Base-by-base conservation (phyloP, 2,329 filamentous ascomycete genomes). In the Aspergillus hortae region DNA sequence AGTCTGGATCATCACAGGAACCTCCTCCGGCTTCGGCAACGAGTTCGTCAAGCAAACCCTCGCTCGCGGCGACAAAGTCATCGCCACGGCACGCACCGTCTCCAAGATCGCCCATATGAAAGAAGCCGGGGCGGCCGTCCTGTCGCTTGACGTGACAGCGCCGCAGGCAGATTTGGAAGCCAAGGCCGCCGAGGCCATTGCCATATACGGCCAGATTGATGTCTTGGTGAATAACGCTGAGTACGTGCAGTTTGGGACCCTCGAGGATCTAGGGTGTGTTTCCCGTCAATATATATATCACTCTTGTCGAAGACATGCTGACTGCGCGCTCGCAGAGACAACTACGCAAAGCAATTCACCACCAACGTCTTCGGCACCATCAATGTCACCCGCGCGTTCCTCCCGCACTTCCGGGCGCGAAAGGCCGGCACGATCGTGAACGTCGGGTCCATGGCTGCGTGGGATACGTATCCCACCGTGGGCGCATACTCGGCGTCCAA, bases 351-450 rank as follows among this genome's bases (percentile, higher is more conserved):
- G 19, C 59, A 69, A 35, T 73, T 74, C 58, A 64, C 67, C 27
- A 67, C 66, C 15, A 76, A 76, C 48, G 59, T 67, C 5, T 71
- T 74, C 44, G 72, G 71, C 1, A 62, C 67, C 2, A 54, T 74
- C 19, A 69, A 70, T 44, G 57, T 72, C 6, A 67, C 66, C 21
- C 64, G 68, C 21, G 69, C 70, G 1, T 51, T 71, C 4, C 60
- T 72, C 6, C 73, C 72, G 2, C 65, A 70, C 46, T 59, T 76
- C 49, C 68, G 71, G 27, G 47, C 56, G 12, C 56, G 62, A 48
- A 46, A 62, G 25, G 53, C 62, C 1, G 72, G 71, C 0, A 64
- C 65, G 1, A 64, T 75, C 32, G 63, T 72, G 25, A 74, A 70
- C 23, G 59, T 74, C 15, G 67, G 67, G 25, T 69, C 64, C 6